Base-by-base conservation (phyloP, 1,284 basidiomycete species). In the Sphagnurus paluster region DNA sequence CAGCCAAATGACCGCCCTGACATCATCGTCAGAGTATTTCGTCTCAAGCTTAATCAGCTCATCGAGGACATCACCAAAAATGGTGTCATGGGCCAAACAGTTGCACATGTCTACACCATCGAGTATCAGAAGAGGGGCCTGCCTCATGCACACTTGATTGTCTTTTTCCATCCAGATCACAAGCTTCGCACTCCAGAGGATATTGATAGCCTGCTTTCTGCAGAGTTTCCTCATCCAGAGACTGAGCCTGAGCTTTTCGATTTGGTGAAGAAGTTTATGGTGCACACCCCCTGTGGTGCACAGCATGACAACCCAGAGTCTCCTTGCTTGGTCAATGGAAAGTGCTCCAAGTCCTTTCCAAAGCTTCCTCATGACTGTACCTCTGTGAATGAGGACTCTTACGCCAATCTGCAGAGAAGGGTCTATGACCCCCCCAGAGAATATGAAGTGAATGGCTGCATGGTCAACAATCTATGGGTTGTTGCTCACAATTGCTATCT, bases 81-180 rank as follows among this genome's bases (percentile, higher is more conserved):
- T 13, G 52, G 59, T 0, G 50, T 56, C 1, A 64, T 69, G 48
- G 67, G 69, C 0, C 11, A 50, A 0, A 35, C 53, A 2, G 58
- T 56, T 11, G 67, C 59, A 0, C 50, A 67, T 46, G 65, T 79
- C 0, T 72, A 72, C 44, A 67, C 65, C 1, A 74, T 77, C 46
- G 73, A 79, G 50, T 80, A 74, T 43, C 77, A 80, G 50, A 80
- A 77, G 46, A 57, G 69, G 1, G 72, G 75, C 0, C 62, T 77
- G 0, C 74, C 74, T 2, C 76, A 78, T 42, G 66, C 72, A 50
- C 76, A 80, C 46, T 48, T 71, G 0, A 55, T 77, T 0, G 57
- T 79, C 1, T 73, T 72, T 45, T 52, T 77, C 2, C 46, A 63
- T 0, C 33, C 57, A 0, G 44, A 30, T 0, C 48, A 58, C 29